Evolutionary conservation across 176 grass and related monocot genomes (phyloP), one percentile per base, ranked within the genome.

Genomic region (Phoenix roebelenii): DNA sequence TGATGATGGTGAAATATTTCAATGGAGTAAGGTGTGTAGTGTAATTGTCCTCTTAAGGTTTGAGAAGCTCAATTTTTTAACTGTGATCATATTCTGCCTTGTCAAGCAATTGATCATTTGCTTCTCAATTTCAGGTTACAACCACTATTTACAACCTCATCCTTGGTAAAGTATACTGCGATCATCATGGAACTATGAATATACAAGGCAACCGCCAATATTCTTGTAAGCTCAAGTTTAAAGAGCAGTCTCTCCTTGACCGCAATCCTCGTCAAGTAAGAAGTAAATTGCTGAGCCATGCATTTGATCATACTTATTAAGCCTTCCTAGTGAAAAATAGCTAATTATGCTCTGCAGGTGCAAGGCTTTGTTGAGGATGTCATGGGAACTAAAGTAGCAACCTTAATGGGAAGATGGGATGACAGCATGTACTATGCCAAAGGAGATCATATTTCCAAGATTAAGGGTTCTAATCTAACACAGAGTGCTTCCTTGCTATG

Each of bases 71-170:
- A 69, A 65, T 4, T 51, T 57, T 35, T 51, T 44, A 44, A 44
- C 35, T 3, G 35, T 10, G 35, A 44, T 44, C 35, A 44, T 6
- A 44, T 44, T 44, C 6, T 44, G 35, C 35, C 35, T 12, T 44
- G 35, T 44, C 35, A 44, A 44, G 35, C 35, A 44, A 14, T 44
- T 44, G 35, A 44, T 44, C 10, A 3, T 12, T 7, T 44, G 28
- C 28, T 12, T 44, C 9, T 44, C 35, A 14, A 84, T 30, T 69
- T 58, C 72, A 96, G 91, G 93, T 97, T 6, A 97, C 87, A 67
- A 97, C 93, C 44, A 83, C 87, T 19, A 92, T 97, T 63, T 76
- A 92, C 61, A 97, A 97, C 63, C 87, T 97, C 69, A 97, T 97
- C 14, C 76, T 97, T 65, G 93, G 93, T 39, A 97, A 85, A 74